Evolutionary conservation across 768 basidiomycete genomes (phyloP), one percentile per base, ranked within the genome.

Genomic region (Tricholomella constricta): DNA sequence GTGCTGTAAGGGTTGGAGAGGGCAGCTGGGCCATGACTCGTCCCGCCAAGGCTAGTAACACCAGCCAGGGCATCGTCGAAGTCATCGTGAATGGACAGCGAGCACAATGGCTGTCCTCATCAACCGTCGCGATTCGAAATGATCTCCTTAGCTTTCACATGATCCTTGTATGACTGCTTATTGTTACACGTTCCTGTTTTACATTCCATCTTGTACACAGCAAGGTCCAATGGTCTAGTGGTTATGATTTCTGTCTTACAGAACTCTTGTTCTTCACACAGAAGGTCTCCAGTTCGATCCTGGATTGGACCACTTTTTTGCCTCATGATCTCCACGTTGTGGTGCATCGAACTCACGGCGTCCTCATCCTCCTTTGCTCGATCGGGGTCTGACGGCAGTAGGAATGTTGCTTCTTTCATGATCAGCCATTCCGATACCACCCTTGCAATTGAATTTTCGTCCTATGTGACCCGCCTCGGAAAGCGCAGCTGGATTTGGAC

Each of bases 181-280:
- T 23, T 17, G 26, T 48, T 6, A 19, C 11, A 17, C 17, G 1
- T 12, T 3, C 10, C 6, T 6, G 1, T 23, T 10, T 23, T 15
- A 19, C 15, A 48, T 49, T 23, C n/a, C n/a, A n/a, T n/a, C n/a
- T n/a, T n/a, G n/a, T n/a, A n/a, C n/a, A n/a, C n/a, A n/a, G n/a
- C n/a, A n/a, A n/a, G 66, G 66, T 67, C 62, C 64, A 65, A 63
- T 67, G 66, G 69, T 71, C 69, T 75, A 75, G 74, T 74, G 74
- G 75, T 74, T 77, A 77, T 77, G 75, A 77, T 77, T 68, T 69
- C 68, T 69, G 68, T 68, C 67, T 69, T 68, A 69, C 68, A 67
- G 32, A 2, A 37, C 4, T 5, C 12, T 17, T 4, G 14, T 20
- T 27, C 3, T 23, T 22, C 15, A 54, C 68, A 69, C 68, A 69